Percentiles rank a stretch among this genome's conserved stretches.
These are phyloP conservation scores for Heterobasidion irregulare DNA, from an alignment of 1,284 basidiomycete genomes.

Conservation along the genomic window DNA sequence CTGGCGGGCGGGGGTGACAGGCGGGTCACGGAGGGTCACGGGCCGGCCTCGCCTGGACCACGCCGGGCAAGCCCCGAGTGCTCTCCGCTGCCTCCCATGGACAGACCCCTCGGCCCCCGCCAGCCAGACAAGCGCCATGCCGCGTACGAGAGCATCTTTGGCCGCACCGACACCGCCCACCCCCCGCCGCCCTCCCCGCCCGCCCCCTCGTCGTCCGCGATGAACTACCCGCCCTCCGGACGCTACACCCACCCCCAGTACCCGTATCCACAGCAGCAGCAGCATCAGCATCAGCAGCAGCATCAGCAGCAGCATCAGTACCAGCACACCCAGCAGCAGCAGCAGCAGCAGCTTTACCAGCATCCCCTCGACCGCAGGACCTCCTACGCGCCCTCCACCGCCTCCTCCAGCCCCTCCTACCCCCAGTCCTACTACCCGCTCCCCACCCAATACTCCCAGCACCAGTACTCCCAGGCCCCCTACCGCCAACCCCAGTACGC, in stretches of 20 bases:
- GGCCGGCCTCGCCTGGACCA: not conserved
- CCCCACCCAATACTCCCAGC: slow-evolving; percentile 11
- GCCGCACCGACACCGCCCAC: slow-evolving; percentile 58
- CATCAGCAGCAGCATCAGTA: no score
- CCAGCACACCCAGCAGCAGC: no score
- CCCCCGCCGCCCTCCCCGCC: slow-evolving; percentile 33
- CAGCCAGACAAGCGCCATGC: slow-evolving; percentile 67
- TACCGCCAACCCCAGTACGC: slow-evolving; percentile 21
- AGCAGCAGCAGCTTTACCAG: slow-evolving; percentile 14
- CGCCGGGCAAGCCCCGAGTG: no score
- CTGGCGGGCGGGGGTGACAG: no score
- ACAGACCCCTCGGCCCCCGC: slow-evolving; percentile 61
- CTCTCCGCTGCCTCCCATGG: slow-evolving; percentile 33
- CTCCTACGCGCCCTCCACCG: slow-evolving; percentile 20
- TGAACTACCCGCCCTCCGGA: slow-evolving; percentile 5
- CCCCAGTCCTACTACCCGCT: slow-evolving; percentile 17
- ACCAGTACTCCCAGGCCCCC: slow-evolving; percentile 14
- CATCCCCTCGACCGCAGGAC: slow-evolving; percentile 11
- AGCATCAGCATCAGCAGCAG: slow-evolving; percentile 24
- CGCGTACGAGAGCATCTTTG: slow-evolving; percentile 80
- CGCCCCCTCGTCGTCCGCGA: slow-evolving; percentile 11
- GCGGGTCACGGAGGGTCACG: no score
- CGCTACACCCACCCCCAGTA: slow-evolving; percentile 17
- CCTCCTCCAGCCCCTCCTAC: slow-evolving; percentile 11
- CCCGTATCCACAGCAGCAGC: slow-evolving; percentile 16